phyloP scores from a whole-genome alignment of 495 filamentous ascomycete genomes.

The Podospora pseudocomata region DNA sequence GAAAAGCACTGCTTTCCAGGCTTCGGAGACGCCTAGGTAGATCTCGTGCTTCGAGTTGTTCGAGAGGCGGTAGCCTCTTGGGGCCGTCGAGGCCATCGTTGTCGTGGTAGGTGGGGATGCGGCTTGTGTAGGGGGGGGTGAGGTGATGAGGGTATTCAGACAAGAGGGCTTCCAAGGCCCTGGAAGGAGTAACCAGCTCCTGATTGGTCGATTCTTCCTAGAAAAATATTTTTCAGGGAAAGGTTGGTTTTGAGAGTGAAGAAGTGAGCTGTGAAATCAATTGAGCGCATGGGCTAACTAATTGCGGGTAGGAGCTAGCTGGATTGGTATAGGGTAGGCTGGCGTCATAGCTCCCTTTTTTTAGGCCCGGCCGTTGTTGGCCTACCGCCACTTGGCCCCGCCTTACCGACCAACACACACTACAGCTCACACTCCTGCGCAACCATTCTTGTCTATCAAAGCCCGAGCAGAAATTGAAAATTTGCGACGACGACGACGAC shows the following conservation, averaged over 20 bases:
- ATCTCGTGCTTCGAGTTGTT: no score
- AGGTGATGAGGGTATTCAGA: no score
- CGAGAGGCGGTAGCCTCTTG: no score
- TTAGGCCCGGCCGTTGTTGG: neutral
- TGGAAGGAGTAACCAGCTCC: no score
- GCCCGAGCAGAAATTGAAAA: neutral
- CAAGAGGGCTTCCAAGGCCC: no score
- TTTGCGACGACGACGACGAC: neutral
- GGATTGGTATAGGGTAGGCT: neutral
- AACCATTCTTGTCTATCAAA: neutral
- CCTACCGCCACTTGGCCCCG: neutral
- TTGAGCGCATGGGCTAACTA: neutral
- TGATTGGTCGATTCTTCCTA: no score
- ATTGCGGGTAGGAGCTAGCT: neutral
- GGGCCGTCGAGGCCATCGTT: no score
- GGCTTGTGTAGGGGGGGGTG: no score
- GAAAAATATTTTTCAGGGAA: no score
- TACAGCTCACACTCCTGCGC: neutral
- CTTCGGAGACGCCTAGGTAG: no score
- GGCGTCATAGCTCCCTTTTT: conserved; percentile 15
- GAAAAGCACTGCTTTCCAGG: no score
- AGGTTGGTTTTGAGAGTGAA: neutral
- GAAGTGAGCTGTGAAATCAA: neutral
- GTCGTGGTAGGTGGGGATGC: no score
- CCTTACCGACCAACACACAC: neutral